Percentiles rank a stretch among this genome's conserved stretches.
Conservation (phyloP, 768 basidiomycete species). For the Phanerochaete carnosa region DNA sequence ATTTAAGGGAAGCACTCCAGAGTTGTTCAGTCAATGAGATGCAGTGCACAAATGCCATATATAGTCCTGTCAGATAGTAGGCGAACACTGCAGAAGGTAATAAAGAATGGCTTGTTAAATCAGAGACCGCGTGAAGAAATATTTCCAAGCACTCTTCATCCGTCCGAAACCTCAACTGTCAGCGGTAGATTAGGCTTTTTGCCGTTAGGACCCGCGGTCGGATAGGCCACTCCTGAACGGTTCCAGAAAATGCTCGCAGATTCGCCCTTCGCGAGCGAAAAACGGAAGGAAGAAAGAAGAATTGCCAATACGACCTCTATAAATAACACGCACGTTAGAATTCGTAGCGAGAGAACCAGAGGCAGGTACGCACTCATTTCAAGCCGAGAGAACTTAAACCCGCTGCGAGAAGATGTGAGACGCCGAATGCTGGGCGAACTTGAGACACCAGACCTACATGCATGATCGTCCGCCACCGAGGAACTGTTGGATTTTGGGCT, state of each 20-base stretch:
- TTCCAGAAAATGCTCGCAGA: slow-evolving; percentile 23
- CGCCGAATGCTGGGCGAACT: background rate
- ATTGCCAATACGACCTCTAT: slow-evolving; percentile 28
- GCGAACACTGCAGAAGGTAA: too few species aligned
- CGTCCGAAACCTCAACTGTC: too few species aligned
- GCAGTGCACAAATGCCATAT: too few species aligned
- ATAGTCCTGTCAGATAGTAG: too few species aligned
- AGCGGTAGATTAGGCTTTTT: background rate
- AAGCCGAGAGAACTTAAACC: slow-evolving; percentile 16
- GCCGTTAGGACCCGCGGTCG: slow-evolving; percentile 15
- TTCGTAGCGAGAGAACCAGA: background rate
- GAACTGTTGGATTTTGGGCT: slow-evolving; percentile 11
- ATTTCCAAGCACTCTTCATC: too few species aligned
- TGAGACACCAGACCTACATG: slow-evolving; percentile 3
- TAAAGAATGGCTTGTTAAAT: too few species aligned
- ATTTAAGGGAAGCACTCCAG: too few species aligned
- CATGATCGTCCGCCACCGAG: slow-evolving; percentile 12
- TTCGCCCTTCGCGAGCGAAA: slow-evolving; percentile 21
- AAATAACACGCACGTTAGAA: background rate
- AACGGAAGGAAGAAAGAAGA: slow-evolving; percentile 23
- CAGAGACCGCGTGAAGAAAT: too few species aligned
- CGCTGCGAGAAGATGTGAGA: background rate
- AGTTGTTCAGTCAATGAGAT: too few species aligned
- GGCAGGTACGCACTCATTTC: slow-evolving; percentile 13
- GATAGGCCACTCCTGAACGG: slow-evolving; percentile 25